phyloP scores from a whole-genome alignment of 805 yeast genomes.

The Tetrapisispora fleetii region DNA sequence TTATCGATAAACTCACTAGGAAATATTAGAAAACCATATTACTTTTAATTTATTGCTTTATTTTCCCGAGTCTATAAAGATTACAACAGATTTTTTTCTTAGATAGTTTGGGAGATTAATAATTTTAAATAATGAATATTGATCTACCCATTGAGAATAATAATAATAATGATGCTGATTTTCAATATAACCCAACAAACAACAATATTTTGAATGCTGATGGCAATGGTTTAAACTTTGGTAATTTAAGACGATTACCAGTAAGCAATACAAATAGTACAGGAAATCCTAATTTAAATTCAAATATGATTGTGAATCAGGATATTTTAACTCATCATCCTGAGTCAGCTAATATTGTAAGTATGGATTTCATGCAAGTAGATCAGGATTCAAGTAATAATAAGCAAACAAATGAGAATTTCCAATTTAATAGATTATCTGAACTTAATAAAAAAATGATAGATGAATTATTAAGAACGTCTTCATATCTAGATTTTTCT shows the following conservation, averaged over 20 bases:
- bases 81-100: too few species aligned
- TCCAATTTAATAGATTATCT: background rate
- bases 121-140: background rate
- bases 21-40: background rate
- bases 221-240: background rate
- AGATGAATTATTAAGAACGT: background rate
- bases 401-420: background rate
- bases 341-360: background rate
- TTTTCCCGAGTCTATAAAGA: background rate
- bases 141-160: background rate
- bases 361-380: background rate
- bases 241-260: background rate
- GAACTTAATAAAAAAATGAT: conserved; percentile 1
- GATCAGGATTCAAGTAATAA: background rate
- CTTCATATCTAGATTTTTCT: background rate
- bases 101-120: background rate
- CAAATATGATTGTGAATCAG: background rate
- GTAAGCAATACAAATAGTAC: background rate
- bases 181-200: background rate
- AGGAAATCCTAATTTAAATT: background rate
- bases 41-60: too few species aligned
- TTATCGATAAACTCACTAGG: too few species aligned
- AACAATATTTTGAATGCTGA: background rate
- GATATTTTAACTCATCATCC: background rate
- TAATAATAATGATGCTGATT: background rate